Percentiles rank a stretch among this genome's conserved stretches.
These are phyloP conservation scores for Trichophyton simii DNA, from an alignment of 2,329 filamentous ascomycete genomes.

Conservation along the genomic window DNA sequence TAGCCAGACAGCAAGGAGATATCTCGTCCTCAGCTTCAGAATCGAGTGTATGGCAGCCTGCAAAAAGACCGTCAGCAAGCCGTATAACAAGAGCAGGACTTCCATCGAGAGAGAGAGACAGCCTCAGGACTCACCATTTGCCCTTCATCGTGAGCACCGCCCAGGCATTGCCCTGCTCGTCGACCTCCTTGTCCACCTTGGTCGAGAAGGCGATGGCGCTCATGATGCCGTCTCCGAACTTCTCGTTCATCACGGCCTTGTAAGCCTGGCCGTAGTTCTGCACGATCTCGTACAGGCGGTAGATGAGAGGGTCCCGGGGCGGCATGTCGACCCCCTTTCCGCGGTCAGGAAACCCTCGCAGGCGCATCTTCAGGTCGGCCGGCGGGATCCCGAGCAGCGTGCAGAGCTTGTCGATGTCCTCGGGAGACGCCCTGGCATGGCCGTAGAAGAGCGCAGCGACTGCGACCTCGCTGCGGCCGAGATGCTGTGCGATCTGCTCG, in stretches of 20 bases:
- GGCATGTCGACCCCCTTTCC: conserved; percentile 72
- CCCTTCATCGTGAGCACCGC: conserved; percentile 71
- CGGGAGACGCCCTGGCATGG: conserved; percentile 58
- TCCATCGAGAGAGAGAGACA: background rate
- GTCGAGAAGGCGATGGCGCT: conserved; percentile 85
- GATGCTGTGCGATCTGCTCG: conserved; percentile 58
- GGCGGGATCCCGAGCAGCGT: conserved; percentile 50
- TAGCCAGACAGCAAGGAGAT: no score
- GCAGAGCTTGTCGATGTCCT: conserved; percentile 57
- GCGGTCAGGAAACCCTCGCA: conserved; percentile 66
- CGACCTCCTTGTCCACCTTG: conserved; percentile 85
- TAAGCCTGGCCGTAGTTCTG: conserved; percentile 96
- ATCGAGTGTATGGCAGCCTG: conserved; percentile 34
- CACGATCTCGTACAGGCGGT: conserved; percentile 83
- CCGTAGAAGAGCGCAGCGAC: conserved; percentile 86
- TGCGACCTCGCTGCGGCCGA: conserved; percentile 71
- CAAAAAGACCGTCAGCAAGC: background rate
- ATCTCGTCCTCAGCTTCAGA: background rate
- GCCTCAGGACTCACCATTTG: conserved; percentile 53
- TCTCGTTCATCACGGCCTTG: conserved; percentile 91
- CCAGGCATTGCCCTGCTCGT: conserved; percentile 69
- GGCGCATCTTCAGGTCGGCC: conserved; percentile 45
- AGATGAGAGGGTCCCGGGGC: conserved; percentile 73
- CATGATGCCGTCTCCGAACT: conserved; percentile 92
- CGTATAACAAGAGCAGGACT: background rate